phyloP scores from a whole-genome alignment of 345 rosid genomes.

The Zanthoxylum bungeanum region DNA sequence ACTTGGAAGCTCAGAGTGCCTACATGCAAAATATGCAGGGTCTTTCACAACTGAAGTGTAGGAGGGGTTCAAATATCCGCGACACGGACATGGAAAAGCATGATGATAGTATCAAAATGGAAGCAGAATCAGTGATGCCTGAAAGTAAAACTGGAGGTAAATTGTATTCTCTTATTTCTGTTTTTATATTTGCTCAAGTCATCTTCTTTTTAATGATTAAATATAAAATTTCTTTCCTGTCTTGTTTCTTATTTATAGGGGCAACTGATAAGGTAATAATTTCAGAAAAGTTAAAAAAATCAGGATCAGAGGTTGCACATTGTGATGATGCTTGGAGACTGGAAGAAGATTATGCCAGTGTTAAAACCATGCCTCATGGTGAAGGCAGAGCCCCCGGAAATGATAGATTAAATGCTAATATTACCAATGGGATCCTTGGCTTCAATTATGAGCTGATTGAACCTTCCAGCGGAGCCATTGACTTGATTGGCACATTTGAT shows the following conservation, averaged over 20 bases:
- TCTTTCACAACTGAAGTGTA: constrained; percentile 18
- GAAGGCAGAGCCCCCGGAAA: constrained; percentile 19
- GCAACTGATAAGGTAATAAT: constrained; percentile 8
- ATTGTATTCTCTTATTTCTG: not conserved
- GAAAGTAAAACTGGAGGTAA: constrained; percentile 27
- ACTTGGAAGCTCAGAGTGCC: constrained; percentile 31
- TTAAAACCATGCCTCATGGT: constrained; percentile 12
- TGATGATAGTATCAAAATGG: constrained; percentile 12
- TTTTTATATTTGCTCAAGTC: not conserved
- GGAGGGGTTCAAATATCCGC: constrained; percentile 17
- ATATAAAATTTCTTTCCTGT: not conserved
- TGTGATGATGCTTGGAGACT: constrained; percentile 18
- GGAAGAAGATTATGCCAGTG: constrained; percentile 16
- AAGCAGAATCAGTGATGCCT: constrained; percentile 2
- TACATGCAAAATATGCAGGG: constrained; percentile 36
- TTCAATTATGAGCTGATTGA: constrained; percentile 17
- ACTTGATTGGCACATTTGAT: constrained; percentile 59
- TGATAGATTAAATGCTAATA: constrained; percentile 12
- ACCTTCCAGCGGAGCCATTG: constrained; percentile 38
- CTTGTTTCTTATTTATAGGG: not conserved
- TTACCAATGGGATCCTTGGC: constrained; percentile 14
- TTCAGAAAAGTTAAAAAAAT: constrained; percentile 27
- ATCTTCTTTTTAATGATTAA: constrained; percentile 2
- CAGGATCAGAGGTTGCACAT: constrained; percentile 11
- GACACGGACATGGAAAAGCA: constrained; percentile 12